Conservation (phyloP, 2,329 filamentous ascomycete genomes). For the Helotiales sp. region DNA sequence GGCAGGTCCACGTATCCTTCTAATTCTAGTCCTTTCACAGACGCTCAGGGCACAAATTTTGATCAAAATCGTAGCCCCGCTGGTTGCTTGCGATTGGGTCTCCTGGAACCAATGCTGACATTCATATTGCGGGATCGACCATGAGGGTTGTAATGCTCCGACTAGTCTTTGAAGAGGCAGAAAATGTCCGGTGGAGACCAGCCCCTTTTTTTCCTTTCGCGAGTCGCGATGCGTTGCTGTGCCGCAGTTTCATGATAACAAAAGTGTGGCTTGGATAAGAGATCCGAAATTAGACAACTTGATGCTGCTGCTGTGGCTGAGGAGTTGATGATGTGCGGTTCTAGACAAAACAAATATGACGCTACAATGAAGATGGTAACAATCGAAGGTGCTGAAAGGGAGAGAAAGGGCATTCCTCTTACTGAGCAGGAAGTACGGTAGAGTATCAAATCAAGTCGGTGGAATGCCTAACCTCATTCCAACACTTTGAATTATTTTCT, state of each 20-base stretch:
- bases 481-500: too few relatives aligned
- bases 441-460: too few relatives aligned
- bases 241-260: neutral
- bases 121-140: neutral
- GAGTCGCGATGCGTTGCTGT: neutral
- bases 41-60: neutral
- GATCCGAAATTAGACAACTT: neutral
- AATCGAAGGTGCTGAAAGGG: too few relatives aligned
- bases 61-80: neutral
- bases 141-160: neutral
- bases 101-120: neutral
- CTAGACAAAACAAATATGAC: too few relatives aligned
- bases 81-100: neutral
- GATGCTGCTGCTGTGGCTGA: neutral
- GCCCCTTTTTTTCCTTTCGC: conserved; percentile 4
- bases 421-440: too few relatives aligned
- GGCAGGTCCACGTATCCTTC: neutral
- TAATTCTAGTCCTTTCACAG: neutral
- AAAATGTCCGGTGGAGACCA: conserved; percentile 1
- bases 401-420: too few relatives aligned
- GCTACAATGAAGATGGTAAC: too few relatives aligned
- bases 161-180: neutral
- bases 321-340: too few relatives aligned
- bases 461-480: too few relatives aligned
- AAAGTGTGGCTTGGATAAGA: neutral